A percentile compares a stretch with the other conserved stretches of the same genome.
phyloP scores from a whole-genome alignment of 805 yeast genomes.

The Komagataella phaffii region DNA sequence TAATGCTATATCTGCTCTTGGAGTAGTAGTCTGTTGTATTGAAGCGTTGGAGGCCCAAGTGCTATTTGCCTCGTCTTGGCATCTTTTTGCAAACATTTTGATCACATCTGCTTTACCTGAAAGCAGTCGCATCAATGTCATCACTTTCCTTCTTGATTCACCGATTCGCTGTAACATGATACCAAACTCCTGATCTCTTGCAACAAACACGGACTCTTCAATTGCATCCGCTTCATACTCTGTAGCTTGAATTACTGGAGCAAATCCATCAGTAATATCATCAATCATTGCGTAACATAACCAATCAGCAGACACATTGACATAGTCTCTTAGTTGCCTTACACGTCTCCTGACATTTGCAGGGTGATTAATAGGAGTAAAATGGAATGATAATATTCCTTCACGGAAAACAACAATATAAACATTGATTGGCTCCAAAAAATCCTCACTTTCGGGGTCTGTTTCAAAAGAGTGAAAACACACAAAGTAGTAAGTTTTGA shows the following conservation, averaged over 20 bases:
- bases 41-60: background rate
- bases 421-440: constrained; percentile 67
- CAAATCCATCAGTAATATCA: constrained; percentile 78
- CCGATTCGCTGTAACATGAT: constrained; percentile 75
- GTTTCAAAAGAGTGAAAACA: constrained; percentile 95
- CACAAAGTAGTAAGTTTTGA: constrained; percentile 82
- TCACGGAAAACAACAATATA: constrained; percentile 60
- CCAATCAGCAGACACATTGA: constrained; percentile 73
- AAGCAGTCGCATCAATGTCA: constrained; percentile 81
- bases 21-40: constrained; percentile 26
- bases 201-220: constrained; percentile 75
- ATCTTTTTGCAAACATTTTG: constrained; percentile 89
- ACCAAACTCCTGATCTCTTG: constrained; percentile 62
- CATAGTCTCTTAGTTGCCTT: constrained; percentile 65
- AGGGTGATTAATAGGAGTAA: constrained; percentile 52
- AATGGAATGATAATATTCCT: constrained; percentile 59
- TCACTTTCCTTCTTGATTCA: constrained; percentile 78
- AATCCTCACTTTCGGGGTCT: constrained; percentile 71
- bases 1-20: constrained; percentile 83
- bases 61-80: constrained; percentile 51
- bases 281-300: constrained; percentile 70
- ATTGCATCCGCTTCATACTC: constrained; percentile 76
- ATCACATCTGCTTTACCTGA: constrained; percentile 95
- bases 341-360: constrained; percentile 76
- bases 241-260: constrained; percentile 64